Conservation (phyloP, 352 stramenopile species). For the Elongisporangium prolatum region DNA sequence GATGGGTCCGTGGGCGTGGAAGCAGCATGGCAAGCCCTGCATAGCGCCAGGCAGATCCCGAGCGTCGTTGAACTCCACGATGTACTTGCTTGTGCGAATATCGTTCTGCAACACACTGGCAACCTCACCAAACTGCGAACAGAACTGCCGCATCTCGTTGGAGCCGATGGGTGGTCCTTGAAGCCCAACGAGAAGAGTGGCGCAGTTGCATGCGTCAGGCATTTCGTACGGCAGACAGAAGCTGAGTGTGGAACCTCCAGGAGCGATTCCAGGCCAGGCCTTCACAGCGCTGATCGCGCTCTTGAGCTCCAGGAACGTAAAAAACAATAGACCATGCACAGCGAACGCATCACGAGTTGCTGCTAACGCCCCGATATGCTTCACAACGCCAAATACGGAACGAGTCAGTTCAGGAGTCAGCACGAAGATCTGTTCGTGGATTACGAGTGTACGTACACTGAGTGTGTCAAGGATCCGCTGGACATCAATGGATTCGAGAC, state of each 20-base stretch:
- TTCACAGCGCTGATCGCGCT: slow-evolving; percentile 57
- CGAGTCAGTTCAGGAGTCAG: neutral
- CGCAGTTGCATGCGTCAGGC: slow-evolving; percentile 57
- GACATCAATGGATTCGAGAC: slow-evolving; percentile 34
- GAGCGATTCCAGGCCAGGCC: slow-evolving; percentile 20
- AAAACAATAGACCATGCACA: slow-evolving; percentile 55
- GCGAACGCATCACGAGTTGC: slow-evolving; percentile 43
- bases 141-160: slow-evolving; percentile 59
- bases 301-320: slow-evolving; percentile 70
- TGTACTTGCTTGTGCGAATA: slow-evolving; percentile 32
- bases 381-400: neutral
- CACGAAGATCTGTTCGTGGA: neutral
- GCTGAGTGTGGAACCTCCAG: slow-evolving; percentile 13
- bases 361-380: slow-evolving; percentile 66
- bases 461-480: slow-evolving; percentile 42
- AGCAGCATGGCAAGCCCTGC: slow-evolving; percentile 20
- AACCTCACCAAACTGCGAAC: slow-evolving; percentile 63
- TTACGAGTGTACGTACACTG: slow-evolving; percentile 28
- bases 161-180: slow-evolving; percentile 15
- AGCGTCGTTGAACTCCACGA: slow-evolving; percentile 76
- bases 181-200: slow-evolving; percentile 50
- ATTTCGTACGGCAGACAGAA: slow-evolving; percentile 73
- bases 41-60: slow-evolving; percentile 45
- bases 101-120: slow-evolving; percentile 66
- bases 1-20: slow-evolving; percentile 33